Evolutionary conservation across 768 basidiomycete species (phyloP).

Genomic region (Tricholoma sp.): DNA sequence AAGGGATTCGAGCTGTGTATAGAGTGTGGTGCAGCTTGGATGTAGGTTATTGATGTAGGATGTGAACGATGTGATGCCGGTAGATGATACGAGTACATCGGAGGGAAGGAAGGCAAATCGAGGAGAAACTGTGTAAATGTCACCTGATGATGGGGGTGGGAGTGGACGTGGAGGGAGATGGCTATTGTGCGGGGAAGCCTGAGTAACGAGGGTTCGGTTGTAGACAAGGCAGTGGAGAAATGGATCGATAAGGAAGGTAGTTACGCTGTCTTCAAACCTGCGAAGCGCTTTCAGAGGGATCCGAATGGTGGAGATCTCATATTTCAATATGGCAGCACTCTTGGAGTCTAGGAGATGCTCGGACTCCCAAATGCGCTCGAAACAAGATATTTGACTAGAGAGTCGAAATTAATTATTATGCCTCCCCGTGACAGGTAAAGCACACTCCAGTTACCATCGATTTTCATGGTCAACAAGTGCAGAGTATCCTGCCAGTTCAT

Average conservation of each 20-base stretch:
- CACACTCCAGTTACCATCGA: slow-evolving; percentile 28
- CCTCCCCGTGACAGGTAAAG: background rate
- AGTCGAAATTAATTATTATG: background rate
- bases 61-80: slow-evolving; percentile 26
- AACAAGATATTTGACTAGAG: slow-evolving; percentile 49
- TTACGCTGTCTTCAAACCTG: slow-evolving; percentile 16
- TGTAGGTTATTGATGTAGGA: slow-evolving; percentile 55
- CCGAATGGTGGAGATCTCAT: slow-evolving; percentile 19
- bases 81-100: slow-evolving; percentile 30
- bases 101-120: slow-evolving; percentile 41
- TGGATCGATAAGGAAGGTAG: slow-evolving; percentile 34
- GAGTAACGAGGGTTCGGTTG: slow-evolving; percentile 32
- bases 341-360: slow-evolving; percentile 18
- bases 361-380: slow-evolving; percentile 51
- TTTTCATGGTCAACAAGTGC: slow-evolving; percentile 32
- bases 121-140: slow-evolving; percentile 36
- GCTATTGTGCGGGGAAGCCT: slow-evolving; percentile 18
- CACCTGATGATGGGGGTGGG: slow-evolving; percentile 23
- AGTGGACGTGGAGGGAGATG: slow-evolving; percentile 18
- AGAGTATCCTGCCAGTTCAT: slow-evolving; percentile 44
- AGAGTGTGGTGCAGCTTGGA: slow-evolving; percentile 25
- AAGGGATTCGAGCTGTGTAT: slow-evolving; percentile 26
- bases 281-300: slow-evolving; percentile 1
- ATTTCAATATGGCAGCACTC: slow-evolving; percentile 13
- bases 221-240: slow-evolving; percentile 35